Evolutionary conservation across 176 grass and related monocot species (phyloP), one percentile per base, ranked within the genome.

Genomic region (Elaeis guineensis): DNA sequence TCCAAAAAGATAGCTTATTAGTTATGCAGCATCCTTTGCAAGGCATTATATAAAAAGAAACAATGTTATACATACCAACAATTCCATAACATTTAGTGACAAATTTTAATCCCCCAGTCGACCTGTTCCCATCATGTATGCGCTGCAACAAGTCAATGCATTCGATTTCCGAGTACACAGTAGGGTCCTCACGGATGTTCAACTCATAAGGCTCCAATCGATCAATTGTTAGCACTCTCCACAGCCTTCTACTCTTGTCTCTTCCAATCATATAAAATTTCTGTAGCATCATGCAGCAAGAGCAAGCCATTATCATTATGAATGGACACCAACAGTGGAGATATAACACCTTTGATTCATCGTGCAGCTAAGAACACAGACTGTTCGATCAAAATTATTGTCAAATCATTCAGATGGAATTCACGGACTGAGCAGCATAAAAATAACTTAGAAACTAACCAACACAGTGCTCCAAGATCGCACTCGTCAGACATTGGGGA

Each of bases 81-180:
- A 98, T 92, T 55, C 88, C 94, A 0, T 98, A 98, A 58, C 88
- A 98, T 80, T 98, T 92, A 26, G 85, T 89, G 60, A 98, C 84
- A 64, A 85, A 83, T 74, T 79, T 93, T 75, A 98, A 72, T 22
- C 94, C 94, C 21, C 88, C 94, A 28, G 74, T 98, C 24, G 78
- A 61, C 24, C 44, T 88, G 79, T 98, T 98, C 49, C 94, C 88
- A 48, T 86, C 94, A 35, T 93, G 85, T 67, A 93, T 76, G 21
- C 88, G 75, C 57, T 48, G 82, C 39, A 98, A 66, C 58, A 98
- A 62, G 28, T 93, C 94, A 57, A 70, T 75, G 35, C 82, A 98
- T 75, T 98, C 94, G 54, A 17, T 51, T 55, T 83, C 70, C 0
- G 79, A 79, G 73, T 93, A 98, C 65, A 67, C 66, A 62, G 94